Evolutionary conservation across 2,329 filamentous ascomycete genomes (phyloP).

Genomic region (Calcarisporium arbuscula): DNA sequence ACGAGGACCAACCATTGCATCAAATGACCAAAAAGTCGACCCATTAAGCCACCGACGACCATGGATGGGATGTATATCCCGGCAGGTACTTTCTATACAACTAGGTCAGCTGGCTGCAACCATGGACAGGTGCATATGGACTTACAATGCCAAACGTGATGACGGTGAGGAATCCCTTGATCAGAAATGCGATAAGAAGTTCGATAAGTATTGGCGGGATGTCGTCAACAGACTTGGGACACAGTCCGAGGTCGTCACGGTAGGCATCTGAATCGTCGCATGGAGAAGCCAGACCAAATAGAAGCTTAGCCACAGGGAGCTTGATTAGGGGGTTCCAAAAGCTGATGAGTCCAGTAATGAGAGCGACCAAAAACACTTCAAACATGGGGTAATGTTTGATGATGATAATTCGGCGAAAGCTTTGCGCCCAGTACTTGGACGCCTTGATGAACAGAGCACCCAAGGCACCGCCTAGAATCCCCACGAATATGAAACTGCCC

Average conservation of each 20-base stretch:
- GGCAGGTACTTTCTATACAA: conserved; percentile 71
- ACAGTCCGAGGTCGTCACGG: conserved; percentile 66
- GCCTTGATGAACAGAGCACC: conserved; percentile 97
- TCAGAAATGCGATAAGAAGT: conserved; percentile 71
- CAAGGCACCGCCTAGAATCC: conserved; percentile 73
- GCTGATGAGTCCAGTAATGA: conserved; percentile 75
- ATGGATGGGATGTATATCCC: conserved; percentile 98
- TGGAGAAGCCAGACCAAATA: conserved; percentile 85
- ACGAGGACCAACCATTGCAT: conserved; percentile 75
- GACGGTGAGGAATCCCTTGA: conserved; percentile 83
- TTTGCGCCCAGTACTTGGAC: conserved; percentile 80
- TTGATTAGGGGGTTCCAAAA: conserved; percentile 94
- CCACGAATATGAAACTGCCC: conserved; percentile 75
- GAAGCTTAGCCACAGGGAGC: conserved; percentile 79
- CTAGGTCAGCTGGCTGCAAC: conserved; percentile 15
- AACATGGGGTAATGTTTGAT: conserved; percentile 82
- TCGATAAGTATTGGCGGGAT: conserved; percentile 72
- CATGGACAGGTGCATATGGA: conserved; percentile 10
- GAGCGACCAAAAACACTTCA: conserved; percentile 81
- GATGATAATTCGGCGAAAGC: conserved; percentile 71
- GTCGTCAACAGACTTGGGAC: conserved; percentile 62
- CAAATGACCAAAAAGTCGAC: conserved; percentile 77
- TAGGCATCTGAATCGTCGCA: conserved; percentile 65
- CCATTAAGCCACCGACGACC: conserved; percentile 92
- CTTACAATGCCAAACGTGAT: conserved; percentile 84